Evolutionary conservation across 2,329 filamentous ascomycete species (phyloP).

Genomic region (Cladosporium sp.): DNA sequence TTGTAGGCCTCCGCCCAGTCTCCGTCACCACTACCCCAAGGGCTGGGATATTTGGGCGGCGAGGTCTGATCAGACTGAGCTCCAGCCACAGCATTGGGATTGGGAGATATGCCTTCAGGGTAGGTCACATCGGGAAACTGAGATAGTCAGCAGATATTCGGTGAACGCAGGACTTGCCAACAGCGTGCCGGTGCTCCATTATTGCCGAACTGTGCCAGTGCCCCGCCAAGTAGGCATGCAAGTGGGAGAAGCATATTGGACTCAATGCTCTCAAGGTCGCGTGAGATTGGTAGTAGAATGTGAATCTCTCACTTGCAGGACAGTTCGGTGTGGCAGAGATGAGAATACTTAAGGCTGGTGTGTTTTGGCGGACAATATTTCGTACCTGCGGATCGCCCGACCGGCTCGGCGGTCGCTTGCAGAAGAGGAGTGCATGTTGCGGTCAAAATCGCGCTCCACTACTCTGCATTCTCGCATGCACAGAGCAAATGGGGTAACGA

Average conservation of each 20-base stretch:
- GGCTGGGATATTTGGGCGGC: conserved; percentile 27
- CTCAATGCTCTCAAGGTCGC: not conserved
- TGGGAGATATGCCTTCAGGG: conserved; percentile 22
- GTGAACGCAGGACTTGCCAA: conserved; percentile 5
- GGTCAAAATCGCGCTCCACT: conserved; percentile 11
- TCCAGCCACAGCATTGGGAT: conserved; percentile 23
- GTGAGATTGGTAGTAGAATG: not conserved
- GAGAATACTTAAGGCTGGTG: conserved; percentile 5
- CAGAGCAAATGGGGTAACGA: conserved; percentile 5
- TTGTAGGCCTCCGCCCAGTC: conserved; percentile 35
- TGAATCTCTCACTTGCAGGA: conserved; percentile 1
- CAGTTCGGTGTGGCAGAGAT: not conserved
- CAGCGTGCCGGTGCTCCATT: conserved; percentile 14
- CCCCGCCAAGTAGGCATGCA: conserved; percentile 7
- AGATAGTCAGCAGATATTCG: conserved; percentile 4
- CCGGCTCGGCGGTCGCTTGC: conserved; percentile 12
- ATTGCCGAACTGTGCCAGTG: conserved; percentile 12
- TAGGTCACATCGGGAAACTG: conserved; percentile 26
- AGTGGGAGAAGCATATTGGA: conserved; percentile 10
- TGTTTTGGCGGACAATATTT: not conserved
- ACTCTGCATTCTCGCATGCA: not conserved
- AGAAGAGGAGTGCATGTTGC: conserved; percentile 13
- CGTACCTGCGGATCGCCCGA: conserved; percentile 9
- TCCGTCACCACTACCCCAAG: conserved; percentile 40
- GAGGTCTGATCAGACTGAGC: conserved; percentile 23